Base-by-base conservation (phyloP, 352 stramenopile species). In the Pythium vanterpoolii region DNA sequence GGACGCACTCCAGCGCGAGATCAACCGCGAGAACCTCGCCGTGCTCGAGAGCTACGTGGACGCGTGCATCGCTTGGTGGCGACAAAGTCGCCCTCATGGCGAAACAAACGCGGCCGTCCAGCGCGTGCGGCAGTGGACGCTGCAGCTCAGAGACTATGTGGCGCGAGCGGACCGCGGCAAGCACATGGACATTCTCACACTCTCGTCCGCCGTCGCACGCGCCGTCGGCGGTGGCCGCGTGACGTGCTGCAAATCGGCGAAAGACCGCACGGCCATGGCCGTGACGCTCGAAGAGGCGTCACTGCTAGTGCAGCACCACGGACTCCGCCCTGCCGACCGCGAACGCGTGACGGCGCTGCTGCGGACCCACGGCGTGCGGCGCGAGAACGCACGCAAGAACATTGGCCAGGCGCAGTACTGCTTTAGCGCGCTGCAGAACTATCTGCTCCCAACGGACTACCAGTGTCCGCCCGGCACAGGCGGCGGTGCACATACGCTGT, bases 181-280 rank as follows among this genome's bases (percentile, higher is more conserved):
- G 56, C 77, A 83, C 46, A 94, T 94, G 85, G 72, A 76, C 8
- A 94, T 94, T 56, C 48, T 94, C 31, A 87, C 71, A 55, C 61
- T 90, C 21, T 93, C 85, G 26, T 94, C 85, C 34, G 74, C 70
- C 27, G 78, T 94, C 30, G 76, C 81, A 13, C 73, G 86, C 19
- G 72, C 65, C 0, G 69, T 99, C 21, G 89, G 93, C 23, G 95
- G 94, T 27, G 94, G 93, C 3, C 86, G 90, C 39, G 82, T 97
- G 31, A 96, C 96, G 1, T 98, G 98, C 78, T 99, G 96, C 76
- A 99, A 99, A 68, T 97, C 83, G 45, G 96, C 95, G 11, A 99
- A 99, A 64, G 96, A 99, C 72, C 86, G 96, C 23, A 99, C 96
- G 21, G 93, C 94, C 26, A 99, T 99, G 96, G 96, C 96, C 50